These are phyloP conservation scores for Cavenderia fasciculata DNA, from an alignment of 78 protist species.

Conservation along the genomic window DNA sequence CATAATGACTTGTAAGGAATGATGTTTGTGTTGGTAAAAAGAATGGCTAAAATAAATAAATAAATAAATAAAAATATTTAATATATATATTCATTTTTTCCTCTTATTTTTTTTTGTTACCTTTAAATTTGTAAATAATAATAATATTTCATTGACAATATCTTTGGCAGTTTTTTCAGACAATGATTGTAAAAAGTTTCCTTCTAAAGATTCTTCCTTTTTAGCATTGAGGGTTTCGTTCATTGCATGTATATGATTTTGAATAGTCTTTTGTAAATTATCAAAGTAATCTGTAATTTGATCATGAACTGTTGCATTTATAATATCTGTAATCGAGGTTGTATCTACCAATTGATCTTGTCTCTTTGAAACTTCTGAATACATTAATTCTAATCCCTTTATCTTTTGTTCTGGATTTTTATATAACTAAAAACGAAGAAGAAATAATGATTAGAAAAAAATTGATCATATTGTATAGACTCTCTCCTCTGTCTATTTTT, in stretches of 20 bases:
- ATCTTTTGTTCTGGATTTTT: constrained; percentile 61
- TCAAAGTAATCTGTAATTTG: constrained; percentile 62
- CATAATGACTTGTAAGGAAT: constrained; percentile 51
- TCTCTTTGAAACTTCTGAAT: constrained; percentile 31
- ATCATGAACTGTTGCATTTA: constrained; percentile 47
- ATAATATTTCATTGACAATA: constrained; percentile 20
- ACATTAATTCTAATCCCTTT: constrained; percentile 43
- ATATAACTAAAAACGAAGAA: not conserved
- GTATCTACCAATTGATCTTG: not conserved
- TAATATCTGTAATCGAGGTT: constrained; percentile 35
- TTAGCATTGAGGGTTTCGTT: constrained; percentile 3
- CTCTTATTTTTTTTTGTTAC: not conserved
- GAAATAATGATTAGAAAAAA: not conserved
- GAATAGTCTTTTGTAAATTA: constrained; percentile 43
- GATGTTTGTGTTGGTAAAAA: constrained; percentile 41
- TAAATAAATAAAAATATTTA: not conserved
- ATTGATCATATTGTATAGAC: not conserved
- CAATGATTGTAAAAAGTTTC: not conserved
- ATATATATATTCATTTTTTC: not conserved
- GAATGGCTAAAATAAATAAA: constrained; percentile 37
- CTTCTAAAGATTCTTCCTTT: constrained; percentile 20
- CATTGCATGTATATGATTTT: constrained; percentile 29
- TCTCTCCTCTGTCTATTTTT: not conserved
- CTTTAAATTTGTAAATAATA: constrained; percentile 46
- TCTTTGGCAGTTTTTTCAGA: constrained; percentile 44